Evolutionary conservation across 805 yeast genomes (phyloP), one percentile per base, ranked within the genome.

Genomic region (Priceomyces castillae): DNA sequence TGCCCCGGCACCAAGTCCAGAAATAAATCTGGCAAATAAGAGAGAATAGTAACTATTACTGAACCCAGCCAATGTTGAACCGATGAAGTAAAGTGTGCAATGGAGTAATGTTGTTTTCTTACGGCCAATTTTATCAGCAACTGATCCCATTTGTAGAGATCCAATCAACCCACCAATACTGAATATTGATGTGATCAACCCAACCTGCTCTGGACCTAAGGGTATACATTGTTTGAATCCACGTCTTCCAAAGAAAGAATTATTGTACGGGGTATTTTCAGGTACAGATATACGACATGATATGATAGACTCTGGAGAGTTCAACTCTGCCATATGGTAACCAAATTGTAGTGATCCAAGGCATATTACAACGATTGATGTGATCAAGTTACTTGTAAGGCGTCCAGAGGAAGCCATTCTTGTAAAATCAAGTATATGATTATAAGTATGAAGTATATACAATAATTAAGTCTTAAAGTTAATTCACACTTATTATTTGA

Each of bases 291-390:
- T 48, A 18, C 57, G 62, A 57, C 96, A 88, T 9, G 86, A 76
- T 38, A 89, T 71, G 25, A 79, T 77, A 11, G 77, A 74, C 44
- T 85, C 86, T 0, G 97, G 97, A 5, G 97, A 95, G 65, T 92
- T 92, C 59, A 92, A 73, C 61, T 90, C 97, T 1, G 97, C 84
- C 84, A 92, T 83, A 61, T 94, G 98, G 61, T 86, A 89, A 1
- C 99, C 99, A 62, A 84, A 94, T 62, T 90, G 97, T 10, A 90
- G 69, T 2, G 95, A 80, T 2, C 90, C 90, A 18, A 89, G 57
- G 51, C 95, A 86, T 4, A 83, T 80, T 10, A 86, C 79, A 1
- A 74, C 57, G 1, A 79, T 77, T 2, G 81, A 64, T 7, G 63
- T 42, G 1, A 80, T 44, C 38, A 83, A 63, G 26, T 57, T 52